Evolutionary conservation across 371 early-diverging fungal species (phyloP), one percentile per base, ranked within the genome.

Genomic region (Rhizopus microsporus): DNA sequence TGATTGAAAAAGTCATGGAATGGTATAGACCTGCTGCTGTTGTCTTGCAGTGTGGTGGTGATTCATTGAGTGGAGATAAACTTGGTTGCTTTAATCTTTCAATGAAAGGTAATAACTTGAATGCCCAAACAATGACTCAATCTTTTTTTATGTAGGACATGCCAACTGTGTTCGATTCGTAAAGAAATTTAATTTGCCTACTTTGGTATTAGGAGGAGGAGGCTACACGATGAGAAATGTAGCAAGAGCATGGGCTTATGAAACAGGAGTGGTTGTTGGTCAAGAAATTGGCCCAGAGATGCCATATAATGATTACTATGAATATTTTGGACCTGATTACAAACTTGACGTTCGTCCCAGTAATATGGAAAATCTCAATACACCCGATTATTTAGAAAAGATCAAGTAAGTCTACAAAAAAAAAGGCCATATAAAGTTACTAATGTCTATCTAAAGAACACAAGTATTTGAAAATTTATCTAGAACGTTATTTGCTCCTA

Each of bases 21-120:
- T 86, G 87, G 78, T 99, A 93, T 78, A 82, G 89, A 33, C 99
- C 99, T 13, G 90, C 91, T 35, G 99, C 92, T 0, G 87, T 99
- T 51, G 96, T 99, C n/a, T 68, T 99, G 66, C 99, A 99, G 76
- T 97, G 98, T 74, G 99, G 99, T 56, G 97, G 99, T 3, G 99
- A 99, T 69, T 99, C 99, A 9, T 76, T 99, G n/a, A 90, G 94
- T 40, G 98, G 98, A 8, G 99, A 99, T 74, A 90, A 96, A 52
- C 81, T 99, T 42, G 99, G 99, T 23, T 95, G 97, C 68, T 99
- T 99, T 75, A 99, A 99, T 77, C 73, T 99, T 37, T 93, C 95
- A 4, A 92, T 95, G 90, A 37, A 90, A 87, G 44, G 98, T 90
- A 1, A 35, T 8, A n/a, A 8, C 10, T 43, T n/a, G 5, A 1